Evolutionary conservation across 805 yeast genomes (phyloP), one percentile per base, ranked within the genome.

Genomic region (Ogataea haglerorum): DNA sequence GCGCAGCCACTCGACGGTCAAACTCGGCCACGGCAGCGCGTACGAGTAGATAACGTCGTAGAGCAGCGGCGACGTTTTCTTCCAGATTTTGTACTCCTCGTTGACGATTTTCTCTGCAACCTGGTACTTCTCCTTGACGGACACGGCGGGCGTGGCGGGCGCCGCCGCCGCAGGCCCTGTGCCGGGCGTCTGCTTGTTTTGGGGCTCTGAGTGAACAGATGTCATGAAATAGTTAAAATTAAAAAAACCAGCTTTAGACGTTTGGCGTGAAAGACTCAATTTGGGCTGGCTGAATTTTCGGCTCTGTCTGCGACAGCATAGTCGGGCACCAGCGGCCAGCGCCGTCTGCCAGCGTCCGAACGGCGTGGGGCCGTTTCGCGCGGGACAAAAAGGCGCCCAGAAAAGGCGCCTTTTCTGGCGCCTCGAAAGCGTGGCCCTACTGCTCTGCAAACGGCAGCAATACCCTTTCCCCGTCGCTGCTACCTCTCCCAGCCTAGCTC

Each of bases 51-150:
- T 68, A 46, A 82, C 74, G 51, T 82, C 85, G 61, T 87, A 87
- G 45, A 87, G 67, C 49, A 85, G 68, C 3, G 95, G 95, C 10
- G 85, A 82, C 2, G 91, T 76, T 54, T 86, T 85, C 59, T 86
- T 87, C 96, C 96, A 87, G 43, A 81, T 75, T 52, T 78, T 78
- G 68, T 74, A 84, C 63, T 85, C 93, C 61, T 85, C 95, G 53
- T 85, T 85, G 46, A 73, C 69, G 8, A 82, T 61, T 55, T 83
- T 84, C 52, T 80, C 85, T 35, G 70, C 68, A 36, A 70, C 65
- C 51, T 77, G 80, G 53, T 75, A 77, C 44, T 71, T 53, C 29
- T 57, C 52, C 30, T 48, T 57, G 33, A 55, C 40, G 12, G 54
- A 56, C 27, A 51, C 43, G 10, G 48, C 60, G 55, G 17, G 16